These are phyloP conservation scores for Suhomyces coccinellae DNA, from an alignment of 1,139 yeast species.

Conservation along the genomic window DNA sequence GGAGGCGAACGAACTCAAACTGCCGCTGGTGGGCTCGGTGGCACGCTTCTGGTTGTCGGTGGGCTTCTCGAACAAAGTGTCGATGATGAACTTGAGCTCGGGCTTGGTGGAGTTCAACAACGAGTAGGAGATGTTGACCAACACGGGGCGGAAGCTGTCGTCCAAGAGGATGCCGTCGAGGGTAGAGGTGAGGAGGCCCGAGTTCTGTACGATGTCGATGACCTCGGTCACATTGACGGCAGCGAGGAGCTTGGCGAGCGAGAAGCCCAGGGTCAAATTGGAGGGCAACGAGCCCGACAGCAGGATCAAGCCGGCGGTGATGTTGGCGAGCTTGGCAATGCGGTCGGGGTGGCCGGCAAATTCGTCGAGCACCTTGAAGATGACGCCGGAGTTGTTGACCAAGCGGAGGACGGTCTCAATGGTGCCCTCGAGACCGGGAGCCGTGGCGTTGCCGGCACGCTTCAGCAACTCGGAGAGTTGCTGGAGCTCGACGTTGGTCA, in stretches of 20 bases:
- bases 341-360: conserved; percentile 35
- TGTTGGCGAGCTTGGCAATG: conserved; percentile 32
- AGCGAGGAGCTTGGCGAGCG: conserved; percentile 15
- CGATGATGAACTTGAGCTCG: conserved; percentile 26
- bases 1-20: conserved; percentile 30
- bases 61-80: conserved; percentile 23
- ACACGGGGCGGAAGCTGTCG: conserved; percentile 33
- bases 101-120: conserved; percentile 34
- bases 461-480: conserved; percentile 3
- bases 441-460: conserved; percentile 4
- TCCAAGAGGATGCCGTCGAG: conserved; percentile 42
- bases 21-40: conserved; percentile 19
- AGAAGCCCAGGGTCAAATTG: neutral
- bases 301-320: conserved; percentile 25
- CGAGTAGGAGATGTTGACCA: conserved; percentile 37
- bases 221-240: conserved; percentile 29
- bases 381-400: conserved; percentile 40
- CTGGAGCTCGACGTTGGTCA: neutral
- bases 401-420: conserved; percentile 21
- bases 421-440: conserved; percentile 3
- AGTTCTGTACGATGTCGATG: conserved; percentile 25
- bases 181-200: conserved; percentile 38
- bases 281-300: conserved; percentile 5
- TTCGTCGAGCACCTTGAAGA: conserved; percentile 38
- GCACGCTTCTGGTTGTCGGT: conserved; percentile 23